phyloP scores from a whole-genome alignment of 768 basidiomycete genomes.

The Ramaria sp. region DNA sequence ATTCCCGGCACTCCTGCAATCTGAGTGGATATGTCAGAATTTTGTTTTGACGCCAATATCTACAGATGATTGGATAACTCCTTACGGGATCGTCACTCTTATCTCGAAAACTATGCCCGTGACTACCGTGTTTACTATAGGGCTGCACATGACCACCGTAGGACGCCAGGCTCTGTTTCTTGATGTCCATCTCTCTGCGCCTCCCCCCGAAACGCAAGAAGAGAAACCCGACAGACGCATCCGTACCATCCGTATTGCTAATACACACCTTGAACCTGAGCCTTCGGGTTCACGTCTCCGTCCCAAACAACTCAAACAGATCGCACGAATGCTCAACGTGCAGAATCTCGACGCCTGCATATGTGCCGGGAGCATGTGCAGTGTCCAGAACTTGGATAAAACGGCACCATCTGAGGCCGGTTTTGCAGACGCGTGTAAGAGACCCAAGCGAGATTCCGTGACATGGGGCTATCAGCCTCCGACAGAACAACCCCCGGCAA shows the following conservation, averaged over 20 bases:
- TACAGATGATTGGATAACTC: constrained; percentile 44
- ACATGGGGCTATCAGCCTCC: constrained; percentile 41
- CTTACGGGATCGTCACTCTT: constrained; percentile 64
- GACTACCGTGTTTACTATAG: constrained; percentile 36
- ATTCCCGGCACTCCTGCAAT: constrained; percentile 37
- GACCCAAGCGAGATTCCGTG: constrained; percentile 29
- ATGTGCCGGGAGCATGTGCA: constrained; percentile 7
- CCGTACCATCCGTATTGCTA: constrained; percentile 45
- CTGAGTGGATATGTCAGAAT: constrained; percentile 52
- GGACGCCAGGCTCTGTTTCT: constrained; percentile 46
- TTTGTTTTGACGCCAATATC: constrained; percentile 51
- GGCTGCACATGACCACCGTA: constrained; percentile 42
- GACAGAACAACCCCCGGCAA: constrained; percentile 33
- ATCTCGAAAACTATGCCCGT: constrained; percentile 48
- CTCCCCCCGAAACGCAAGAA: constrained; percentile 10
- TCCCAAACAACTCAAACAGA: neutral
- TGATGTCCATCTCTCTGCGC: constrained; percentile 38
- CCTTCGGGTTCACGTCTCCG: constrained; percentile 27
- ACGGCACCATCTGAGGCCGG: constrained; percentile 29
- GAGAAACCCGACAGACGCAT: constrained; percentile 7
- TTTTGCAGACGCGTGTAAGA: constrained; percentile 51
- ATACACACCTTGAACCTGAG: constrained; percentile 68
- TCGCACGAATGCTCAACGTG: constrained; percentile 6
- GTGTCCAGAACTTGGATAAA: constrained; percentile 32
- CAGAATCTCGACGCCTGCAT: neutral